Conservation (phyloP, 768 basidiomycete genomes). For the Podaxis sp. region DNA sequence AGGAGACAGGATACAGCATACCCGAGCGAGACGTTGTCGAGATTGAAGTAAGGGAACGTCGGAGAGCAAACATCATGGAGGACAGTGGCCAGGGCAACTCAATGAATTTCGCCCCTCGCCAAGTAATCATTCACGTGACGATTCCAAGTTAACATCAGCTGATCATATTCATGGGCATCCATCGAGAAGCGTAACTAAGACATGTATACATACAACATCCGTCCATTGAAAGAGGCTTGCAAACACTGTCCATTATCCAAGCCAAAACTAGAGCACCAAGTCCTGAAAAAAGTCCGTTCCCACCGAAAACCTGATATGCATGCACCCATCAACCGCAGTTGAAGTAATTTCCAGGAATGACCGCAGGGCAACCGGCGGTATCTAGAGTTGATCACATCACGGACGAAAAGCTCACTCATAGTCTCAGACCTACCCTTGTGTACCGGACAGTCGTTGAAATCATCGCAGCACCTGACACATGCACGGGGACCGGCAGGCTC, state of each 20-base stretch:
- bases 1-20: neutral
- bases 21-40: neutral
- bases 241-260: neutral
- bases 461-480: slow-evolving; percentile 56
- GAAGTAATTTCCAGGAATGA: slow-evolving; percentile 51
- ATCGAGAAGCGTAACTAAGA: neutral
- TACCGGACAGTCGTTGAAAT: slow-evolving; percentile 45
- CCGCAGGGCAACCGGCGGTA: slow-evolving; percentile 44
- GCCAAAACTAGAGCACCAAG: neutral
- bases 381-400: slow-evolving; percentile 22
- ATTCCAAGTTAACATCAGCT: too few species aligned
- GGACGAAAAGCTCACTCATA: neutral
- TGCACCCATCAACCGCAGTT: slow-evolving; percentile 30
- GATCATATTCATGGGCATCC: neutral
- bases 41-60: neutral
- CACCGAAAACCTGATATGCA: too few species aligned
- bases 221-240: too few species aligned
- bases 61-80: neutral
- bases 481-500: slow-evolving; percentile 46
- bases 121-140: too few species aligned
- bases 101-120: too few species aligned
- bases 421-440: slow-evolving; percentile 31
- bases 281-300: neutral
- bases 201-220: too few species aligned
- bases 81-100: neutral